phyloP scores from a whole-genome alignment of 2,329 filamentous ascomycete genomes.

The Microsporum ferrugineum region DNA sequence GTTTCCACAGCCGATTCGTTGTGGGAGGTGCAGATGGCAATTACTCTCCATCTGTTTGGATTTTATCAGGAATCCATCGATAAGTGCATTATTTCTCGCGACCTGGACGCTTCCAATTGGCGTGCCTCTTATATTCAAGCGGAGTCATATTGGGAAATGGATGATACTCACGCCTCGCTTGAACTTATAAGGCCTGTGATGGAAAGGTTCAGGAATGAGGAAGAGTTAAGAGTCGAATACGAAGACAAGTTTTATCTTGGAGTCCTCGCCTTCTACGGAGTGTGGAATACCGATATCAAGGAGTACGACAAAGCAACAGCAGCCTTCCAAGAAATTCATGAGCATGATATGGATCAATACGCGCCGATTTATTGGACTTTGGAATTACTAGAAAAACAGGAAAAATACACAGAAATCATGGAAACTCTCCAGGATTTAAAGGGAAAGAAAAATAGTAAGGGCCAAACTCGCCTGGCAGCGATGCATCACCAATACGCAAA shows the following conservation, averaged over 20 bases:
- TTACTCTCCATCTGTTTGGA: conserved; percentile 13
- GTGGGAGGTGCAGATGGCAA: conserved; percentile 16
- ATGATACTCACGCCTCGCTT: conserved; percentile 7
- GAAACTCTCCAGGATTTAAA: conserved; percentile 13
- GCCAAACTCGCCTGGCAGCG: conserved; percentile 9
- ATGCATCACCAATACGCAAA: conserved; percentile 10
- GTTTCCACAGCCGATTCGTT: conserved; percentile 8
- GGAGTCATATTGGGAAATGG: conserved; percentile 9
- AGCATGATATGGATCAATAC: conserved; percentile 12
- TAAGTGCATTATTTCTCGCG: conserved; percentile 15
- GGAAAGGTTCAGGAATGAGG: conserved; percentile 9
- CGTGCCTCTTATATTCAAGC: conserved; percentile 17
- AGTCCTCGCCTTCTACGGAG: conserved; percentile 6
- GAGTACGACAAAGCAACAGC: conserved; percentile 9
- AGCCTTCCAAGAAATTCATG: conserved; percentile 11
- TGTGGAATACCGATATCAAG: conserved; percentile 7
- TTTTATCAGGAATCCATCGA: conserved; percentile 14
- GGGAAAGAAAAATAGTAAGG: conserved; percentile 7
- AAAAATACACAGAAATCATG: conserved; percentile 12
- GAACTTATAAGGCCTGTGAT: conserved; percentile 10
- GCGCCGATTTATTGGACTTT: conserved; percentile 9
- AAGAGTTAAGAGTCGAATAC: conserved; percentile 8
- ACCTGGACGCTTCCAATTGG: conserved; percentile 15
- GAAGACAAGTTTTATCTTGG: conserved; percentile 9
- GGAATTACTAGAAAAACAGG: conserved; percentile 5